phyloP scores from a whole-genome alignment of 345 rosid genomes.

The Citrus unshiu region DNA sequence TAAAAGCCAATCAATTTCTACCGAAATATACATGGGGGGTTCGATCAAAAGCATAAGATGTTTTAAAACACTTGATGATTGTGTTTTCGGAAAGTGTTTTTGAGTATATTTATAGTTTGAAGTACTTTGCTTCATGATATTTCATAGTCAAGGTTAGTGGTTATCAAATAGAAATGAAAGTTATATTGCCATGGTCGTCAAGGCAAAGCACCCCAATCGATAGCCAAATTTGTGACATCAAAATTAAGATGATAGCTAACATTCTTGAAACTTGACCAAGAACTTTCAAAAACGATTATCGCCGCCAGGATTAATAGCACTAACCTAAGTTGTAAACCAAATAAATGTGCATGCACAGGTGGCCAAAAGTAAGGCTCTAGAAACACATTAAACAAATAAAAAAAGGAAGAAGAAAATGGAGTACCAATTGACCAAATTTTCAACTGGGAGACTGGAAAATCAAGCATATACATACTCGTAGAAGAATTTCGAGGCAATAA shows the following conservation, averaged over 20 bases:
- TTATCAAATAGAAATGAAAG: background rate
- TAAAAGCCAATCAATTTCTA: background rate
- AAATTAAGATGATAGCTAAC: background rate
- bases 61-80: too few species aligned
- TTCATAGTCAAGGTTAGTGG: background rate
- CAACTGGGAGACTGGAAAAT: too few species aligned
- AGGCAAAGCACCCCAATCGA: background rate
- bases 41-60: too few species aligned
- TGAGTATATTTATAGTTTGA: too few species aligned
- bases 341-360: conserved; percentile 16
- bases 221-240: background rate
- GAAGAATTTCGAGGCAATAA: background rate
- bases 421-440: too few species aligned
- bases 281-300: background rate
- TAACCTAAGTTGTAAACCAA: conserved; percentile 25
- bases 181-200: conserved; percentile 11
- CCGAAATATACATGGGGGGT: too few species aligned
- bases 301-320: conserved; percentile 11
- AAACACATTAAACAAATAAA: background rate
- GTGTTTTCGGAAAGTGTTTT: too few species aligned
- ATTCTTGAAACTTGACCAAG: conserved; percentile 14
- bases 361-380: background rate
- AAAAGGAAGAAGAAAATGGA: background rate
- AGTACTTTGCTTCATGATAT: background rate
- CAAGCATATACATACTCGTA: background rate